phyloP scores from a whole-genome alignment of 2,329 filamentous ascomycete species.

The Alternaria brassicicola region DNA sequence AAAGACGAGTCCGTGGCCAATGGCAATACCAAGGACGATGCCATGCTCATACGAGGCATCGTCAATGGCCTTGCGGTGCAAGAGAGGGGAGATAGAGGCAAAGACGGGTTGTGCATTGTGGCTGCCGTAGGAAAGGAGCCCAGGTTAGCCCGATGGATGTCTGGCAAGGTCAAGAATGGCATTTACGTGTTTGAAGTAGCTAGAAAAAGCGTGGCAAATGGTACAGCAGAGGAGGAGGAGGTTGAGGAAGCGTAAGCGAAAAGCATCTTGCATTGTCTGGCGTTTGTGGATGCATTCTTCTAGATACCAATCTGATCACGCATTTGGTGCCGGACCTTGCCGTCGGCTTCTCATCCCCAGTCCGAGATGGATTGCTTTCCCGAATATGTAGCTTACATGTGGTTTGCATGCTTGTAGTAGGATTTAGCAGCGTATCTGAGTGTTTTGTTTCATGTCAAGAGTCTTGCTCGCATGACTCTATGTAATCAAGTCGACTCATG shows the following conservation, averaged over 20 bases:
- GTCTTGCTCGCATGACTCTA: background rate
- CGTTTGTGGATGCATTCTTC: constrained; percentile 12
- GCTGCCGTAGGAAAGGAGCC: constrained; percentile 88
- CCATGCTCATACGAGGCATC: constrained; percentile 68
- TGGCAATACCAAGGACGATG: constrained; percentile 20
- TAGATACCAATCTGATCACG: constrained; percentile 30
- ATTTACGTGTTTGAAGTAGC: constrained; percentile 88
- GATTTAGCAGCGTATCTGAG: background rate
- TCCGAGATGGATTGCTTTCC: background rate
- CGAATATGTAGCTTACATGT: background rate
- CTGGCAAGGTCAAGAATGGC: constrained; percentile 72
- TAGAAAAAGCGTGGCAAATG: constrained; percentile 34
- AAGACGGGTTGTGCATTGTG: constrained; percentile 77
- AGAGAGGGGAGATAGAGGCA: constrained; percentile 78
- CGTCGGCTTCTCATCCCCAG: background rate
- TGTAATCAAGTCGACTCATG: background rate
- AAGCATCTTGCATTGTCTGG: constrained; percentile 14
- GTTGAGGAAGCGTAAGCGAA: background rate
- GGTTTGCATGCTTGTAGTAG: background rate
- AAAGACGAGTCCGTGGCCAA: constrained; percentile 18
- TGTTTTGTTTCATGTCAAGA: background rate
- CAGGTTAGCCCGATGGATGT: constrained; percentile 82
- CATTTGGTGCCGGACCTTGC: background rate
- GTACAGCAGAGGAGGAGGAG: constrained; percentile 14
- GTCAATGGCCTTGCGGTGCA: constrained; percentile 89